These are phyloP conservation scores for Linderina pennispora DNA, from an alignment of 192 early-diverging fungal genomes.

Conservation along the genomic window DNA sequence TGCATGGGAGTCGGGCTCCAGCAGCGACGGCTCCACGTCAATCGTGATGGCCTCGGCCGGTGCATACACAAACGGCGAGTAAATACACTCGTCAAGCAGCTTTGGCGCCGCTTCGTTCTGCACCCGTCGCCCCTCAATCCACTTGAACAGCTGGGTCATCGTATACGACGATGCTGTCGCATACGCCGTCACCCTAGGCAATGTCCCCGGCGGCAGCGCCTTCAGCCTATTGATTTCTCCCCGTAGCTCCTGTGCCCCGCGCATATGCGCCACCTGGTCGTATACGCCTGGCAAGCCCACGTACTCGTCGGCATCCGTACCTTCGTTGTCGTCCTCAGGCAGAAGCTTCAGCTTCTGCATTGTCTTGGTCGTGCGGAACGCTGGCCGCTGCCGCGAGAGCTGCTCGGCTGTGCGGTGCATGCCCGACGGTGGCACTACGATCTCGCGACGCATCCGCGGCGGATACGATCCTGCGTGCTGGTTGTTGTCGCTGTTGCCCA, in stretches of 20 bases:
- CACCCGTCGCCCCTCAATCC: conserved; percentile 59
- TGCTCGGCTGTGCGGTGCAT: conserved; percentile 37
- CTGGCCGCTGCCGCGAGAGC: conserved; percentile 47
- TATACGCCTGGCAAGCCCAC: conserved; percentile 52
- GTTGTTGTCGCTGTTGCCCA: no score
- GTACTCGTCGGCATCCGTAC: conserved; percentile 45
- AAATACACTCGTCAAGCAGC: conserved; percentile 74
- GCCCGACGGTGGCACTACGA: conserved; percentile 41
- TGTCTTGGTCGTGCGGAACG: conserved; percentile 87
- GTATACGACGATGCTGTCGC: conserved; percentile 79
- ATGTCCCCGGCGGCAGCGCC: conserved; percentile 61
- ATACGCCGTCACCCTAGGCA: conserved; percentile 80
- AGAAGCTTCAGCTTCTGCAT: conserved; percentile 90
- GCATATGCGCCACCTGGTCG: conserved; percentile 66
- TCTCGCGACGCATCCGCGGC: conserved; percentile 41
- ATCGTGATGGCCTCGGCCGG: conserved; percentile 34
- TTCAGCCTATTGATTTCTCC: conserved; percentile 70
- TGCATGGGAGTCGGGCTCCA: conserved; percentile 8
- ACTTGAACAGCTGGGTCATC: conserved; percentile 69
- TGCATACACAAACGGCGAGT: conserved; percentile 44
- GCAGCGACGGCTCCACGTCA: conserved; percentile 30
- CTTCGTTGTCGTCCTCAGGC: conserved; percentile 61
- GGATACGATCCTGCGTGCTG: conserved; percentile 40
- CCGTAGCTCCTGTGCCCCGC: conserved; percentile 46
- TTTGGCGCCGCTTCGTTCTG: conserved; percentile 63